These are phyloP conservation scores for Eustoma russellianum DNA, from an alignment of 257 asterid species.

Conservation along the genomic window DNA sequence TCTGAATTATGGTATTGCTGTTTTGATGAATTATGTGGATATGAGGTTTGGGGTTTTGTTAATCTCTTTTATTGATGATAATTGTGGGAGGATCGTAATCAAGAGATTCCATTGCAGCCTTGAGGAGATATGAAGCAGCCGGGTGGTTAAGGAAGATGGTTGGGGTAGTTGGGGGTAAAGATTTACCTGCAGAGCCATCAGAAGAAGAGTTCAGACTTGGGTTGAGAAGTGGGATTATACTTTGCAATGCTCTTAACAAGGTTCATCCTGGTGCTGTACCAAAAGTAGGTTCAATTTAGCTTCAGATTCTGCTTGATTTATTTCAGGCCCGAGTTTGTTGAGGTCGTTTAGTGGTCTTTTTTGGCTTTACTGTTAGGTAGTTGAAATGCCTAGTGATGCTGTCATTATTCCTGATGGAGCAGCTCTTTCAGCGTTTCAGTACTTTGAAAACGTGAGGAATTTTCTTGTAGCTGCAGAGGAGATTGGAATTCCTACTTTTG, in stretches of 20 bases:
- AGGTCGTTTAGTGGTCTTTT: conserved; percentile 5
- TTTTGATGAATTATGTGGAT: too few species aligned
- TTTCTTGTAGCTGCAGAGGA: conserved; percentile 63
- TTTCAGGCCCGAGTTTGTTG: not conserved
- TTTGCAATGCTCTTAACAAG: conserved; percentile 83
- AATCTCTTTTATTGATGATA: too few species aligned
- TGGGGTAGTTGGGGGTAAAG: conserved; percentile 67
- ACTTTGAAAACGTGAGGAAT: conserved; percentile 80
- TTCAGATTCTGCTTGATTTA: not conserved
- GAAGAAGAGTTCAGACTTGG: conserved; percentile 82
- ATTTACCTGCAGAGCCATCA: conserved; percentile 89
- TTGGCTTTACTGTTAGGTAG: conserved; percentile 53
- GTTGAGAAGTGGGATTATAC: conserved; percentile 76
- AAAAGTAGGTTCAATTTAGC: conserved; percentile 41
- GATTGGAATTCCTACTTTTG: conserved; percentile 80
- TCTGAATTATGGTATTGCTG: too few species aligned
- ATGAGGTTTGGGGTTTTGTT: too few species aligned
- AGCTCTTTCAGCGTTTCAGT: conserved; percentile 71
- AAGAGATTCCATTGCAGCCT: conserved; percentile 27
- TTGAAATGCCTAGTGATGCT: conserved; percentile 58
- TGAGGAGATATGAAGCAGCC: conserved; percentile 80
- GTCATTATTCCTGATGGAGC: conserved; percentile 67
- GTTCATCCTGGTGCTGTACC: conserved; percentile 65
- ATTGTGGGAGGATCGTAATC: too few species aligned
- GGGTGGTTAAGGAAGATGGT: conserved; percentile 78